Base-by-base conservation (phyloP, 2,329 filamentous ascomycete species). In the Leptosphaerulina australis region DNA sequence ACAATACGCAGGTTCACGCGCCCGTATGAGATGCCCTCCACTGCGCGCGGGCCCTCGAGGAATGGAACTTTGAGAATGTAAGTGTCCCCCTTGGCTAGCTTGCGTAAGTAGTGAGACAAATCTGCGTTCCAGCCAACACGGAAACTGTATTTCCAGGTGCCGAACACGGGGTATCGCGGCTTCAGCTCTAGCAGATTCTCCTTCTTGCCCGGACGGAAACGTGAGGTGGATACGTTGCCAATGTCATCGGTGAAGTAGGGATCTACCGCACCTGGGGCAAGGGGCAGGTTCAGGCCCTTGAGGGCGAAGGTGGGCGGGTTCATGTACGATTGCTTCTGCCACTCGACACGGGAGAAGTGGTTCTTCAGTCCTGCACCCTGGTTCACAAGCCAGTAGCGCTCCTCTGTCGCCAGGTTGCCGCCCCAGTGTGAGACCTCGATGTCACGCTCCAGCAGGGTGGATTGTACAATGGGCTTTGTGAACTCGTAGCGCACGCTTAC, bases 341-440 rank as follows among this genome's bases (percentile, higher is more conserved):
- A 81, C 48, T 74, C 63, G 17, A 79, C 76, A 36, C 78, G 77
- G 37, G 71, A 76, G 70, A 80, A 80, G 58, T 80, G 77, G 63
- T 78, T 76, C 64, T 79, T 79, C 18, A 81, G 72, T 28, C 88
- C 87, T 39, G 94, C 95, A 57, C 88, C 94, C 57, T 88, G 85
- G 79, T 99, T 93, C 66, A 84, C 84, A 60, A 97, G 81, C 74
- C 88, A 90, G 76, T 96, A 97, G 50, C 90, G 85, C 77, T 99
- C 94, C 77, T 99, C 94, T 39, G 92, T 91, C 1, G 94, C 94
- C 44, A 97, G 76, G 71, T 99, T 99, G 56, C 94, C 94, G 60
- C 94, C 94, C 94, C 94, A 99, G 75, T 97, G 94, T 70, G 90
- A 96, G 64, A 99, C 88, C 74, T 99, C 94, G 56, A 99, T 79